A percentile compares a stretch with the other conserved stretches of the same genome.
These are phyloP conservation scores for Schwanniomyces sp. DNA, from an alignment of 805 yeast genomes.

Conservation along the genomic window DNA sequence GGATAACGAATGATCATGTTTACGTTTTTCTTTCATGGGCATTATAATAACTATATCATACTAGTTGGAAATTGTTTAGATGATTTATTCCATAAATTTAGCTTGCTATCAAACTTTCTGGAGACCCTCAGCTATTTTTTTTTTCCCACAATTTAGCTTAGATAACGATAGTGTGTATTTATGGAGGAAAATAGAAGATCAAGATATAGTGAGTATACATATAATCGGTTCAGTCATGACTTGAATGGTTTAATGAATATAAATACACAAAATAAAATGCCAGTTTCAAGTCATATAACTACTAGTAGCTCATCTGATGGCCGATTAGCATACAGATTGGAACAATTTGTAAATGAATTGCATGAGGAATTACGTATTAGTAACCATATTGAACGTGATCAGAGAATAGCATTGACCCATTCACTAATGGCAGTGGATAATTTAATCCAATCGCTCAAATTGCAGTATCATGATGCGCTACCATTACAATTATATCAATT, in stretches of 20 bases:
- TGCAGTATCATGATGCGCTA: constrained; percentile 2
- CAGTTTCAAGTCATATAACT: background rate
- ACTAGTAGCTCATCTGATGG: background rate
- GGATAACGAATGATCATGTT: constrained; percentile 21
- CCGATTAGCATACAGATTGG: background rate
- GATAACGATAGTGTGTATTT: background rate
- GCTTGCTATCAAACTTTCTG: background rate
- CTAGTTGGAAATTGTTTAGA: background rate
- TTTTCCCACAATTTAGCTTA: background rate
- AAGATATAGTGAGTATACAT: background rate
- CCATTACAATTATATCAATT: background rate
- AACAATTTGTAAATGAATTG: background rate
- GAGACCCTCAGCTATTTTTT: background rate
- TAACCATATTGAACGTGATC: background rate
- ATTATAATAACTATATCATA: background rate
- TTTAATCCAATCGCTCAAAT: constrained; percentile 10
- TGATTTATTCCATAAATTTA: background rate
- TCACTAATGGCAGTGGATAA: constrained; percentile 7
- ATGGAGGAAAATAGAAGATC: background rate
- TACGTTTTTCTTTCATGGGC: background rate
- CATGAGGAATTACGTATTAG: background rate
- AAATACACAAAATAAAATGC: background rate
- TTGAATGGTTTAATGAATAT: background rate
- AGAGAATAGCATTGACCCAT: constrained; percentile 9
- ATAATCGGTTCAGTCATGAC: background rate